These are phyloP conservation scores for Bipolaris bicolor DNA, from an alignment of 2,329 filamentous ascomycete species.

Conservation along the genomic window DNA sequence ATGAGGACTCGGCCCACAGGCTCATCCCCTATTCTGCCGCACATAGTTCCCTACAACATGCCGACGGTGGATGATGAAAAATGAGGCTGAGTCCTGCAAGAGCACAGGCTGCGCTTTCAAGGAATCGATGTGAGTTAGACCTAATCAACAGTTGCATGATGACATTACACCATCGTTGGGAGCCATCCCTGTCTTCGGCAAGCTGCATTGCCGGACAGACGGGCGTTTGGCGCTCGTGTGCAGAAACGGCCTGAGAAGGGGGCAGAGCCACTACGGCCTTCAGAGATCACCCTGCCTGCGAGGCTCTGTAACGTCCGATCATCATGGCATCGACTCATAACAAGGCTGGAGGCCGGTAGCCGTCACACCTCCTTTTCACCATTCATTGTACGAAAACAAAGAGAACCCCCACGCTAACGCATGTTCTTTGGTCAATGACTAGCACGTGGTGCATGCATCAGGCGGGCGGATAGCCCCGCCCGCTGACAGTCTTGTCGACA, in stretches of 20 bases:
- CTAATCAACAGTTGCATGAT: not conserved
- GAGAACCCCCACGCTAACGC: not conserved
- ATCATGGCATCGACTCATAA: not conserved
- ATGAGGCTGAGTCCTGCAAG: conserved; percentile 2
- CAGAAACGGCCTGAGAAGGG: not conserved
- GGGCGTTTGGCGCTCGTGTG: not conserved
- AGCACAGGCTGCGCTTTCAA: not conserved
- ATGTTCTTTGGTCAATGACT: conserved; percentile 1
- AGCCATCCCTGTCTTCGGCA: conserved; percentile 2
- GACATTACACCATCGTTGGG: not conserved
- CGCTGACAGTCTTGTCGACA: conserved; percentile 13
- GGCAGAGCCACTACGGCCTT: not conserved
- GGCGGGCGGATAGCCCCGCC: conserved; percentile 18
- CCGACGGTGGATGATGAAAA: not conserved
- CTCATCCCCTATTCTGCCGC: not conserved
- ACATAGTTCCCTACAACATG: not conserved
- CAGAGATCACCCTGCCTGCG: not conserved
- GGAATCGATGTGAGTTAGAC: no score
- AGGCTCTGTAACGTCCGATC: not conserved
- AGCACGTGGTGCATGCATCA: conserved; percentile 17
- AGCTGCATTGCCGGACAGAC: not conserved
- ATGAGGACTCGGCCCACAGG: not conserved
- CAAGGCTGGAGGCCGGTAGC: not conserved
- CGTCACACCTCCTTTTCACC: not conserved
- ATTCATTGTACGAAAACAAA: not conserved